These are phyloP conservation scores for Xerocomus nothofagi DNA, from an alignment of 1,284 basidiomycete genomes.

Conservation along the genomic window DNA sequence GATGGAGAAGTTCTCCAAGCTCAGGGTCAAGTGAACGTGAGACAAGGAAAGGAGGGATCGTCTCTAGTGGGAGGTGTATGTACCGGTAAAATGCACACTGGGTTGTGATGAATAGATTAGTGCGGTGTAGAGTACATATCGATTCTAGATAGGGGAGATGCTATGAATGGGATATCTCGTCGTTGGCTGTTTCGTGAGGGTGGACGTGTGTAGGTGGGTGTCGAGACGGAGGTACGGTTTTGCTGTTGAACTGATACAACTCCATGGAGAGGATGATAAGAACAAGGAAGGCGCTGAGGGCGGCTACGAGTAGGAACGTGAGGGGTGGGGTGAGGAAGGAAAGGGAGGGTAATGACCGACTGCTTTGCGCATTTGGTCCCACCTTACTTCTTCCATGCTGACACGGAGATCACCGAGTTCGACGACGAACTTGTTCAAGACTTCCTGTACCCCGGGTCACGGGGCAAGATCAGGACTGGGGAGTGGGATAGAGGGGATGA, in stretches of 20 bases:
- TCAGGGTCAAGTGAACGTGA: conserved; percentile 29
- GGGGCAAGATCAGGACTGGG: conserved; percentile 1
- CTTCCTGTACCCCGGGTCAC: conserved; percentile 55
- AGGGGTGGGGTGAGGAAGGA: background rate
- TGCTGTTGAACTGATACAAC: conserved; percentile 41
- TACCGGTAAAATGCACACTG: background rate
- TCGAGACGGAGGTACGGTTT: conserved; percentile 40
- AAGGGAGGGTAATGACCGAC: conserved; percentile 58
- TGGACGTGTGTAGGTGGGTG: conserved; percentile 22
- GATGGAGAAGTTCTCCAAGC: conserved; percentile 46
- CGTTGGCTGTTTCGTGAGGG: conserved; percentile 14
- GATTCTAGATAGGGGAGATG: conserved; percentile 1
- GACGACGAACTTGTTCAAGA: conserved; percentile 86
- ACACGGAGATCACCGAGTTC: conserved; percentile 84
- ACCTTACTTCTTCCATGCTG: conserved; percentile 85
- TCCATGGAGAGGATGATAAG: conserved; percentile 71
- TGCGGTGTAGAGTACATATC: conserved; percentile 21
- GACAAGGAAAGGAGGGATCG: background rate
- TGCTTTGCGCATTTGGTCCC: conserved; percentile 87
- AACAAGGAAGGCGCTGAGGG: conserved; percentile 63
- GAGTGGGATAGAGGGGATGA: background rate
- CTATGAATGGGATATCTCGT: conserved; percentile 21
- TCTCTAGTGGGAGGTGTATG: conserved; percentile 4
- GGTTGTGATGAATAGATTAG: conserved; percentile 13
- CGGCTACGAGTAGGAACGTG: conserved; percentile 41